These are phyloP conservation scores for Discostella pseudostelligera DNA, from an alignment of 108 stramenopile species.

Conservation along the genomic window DNA sequence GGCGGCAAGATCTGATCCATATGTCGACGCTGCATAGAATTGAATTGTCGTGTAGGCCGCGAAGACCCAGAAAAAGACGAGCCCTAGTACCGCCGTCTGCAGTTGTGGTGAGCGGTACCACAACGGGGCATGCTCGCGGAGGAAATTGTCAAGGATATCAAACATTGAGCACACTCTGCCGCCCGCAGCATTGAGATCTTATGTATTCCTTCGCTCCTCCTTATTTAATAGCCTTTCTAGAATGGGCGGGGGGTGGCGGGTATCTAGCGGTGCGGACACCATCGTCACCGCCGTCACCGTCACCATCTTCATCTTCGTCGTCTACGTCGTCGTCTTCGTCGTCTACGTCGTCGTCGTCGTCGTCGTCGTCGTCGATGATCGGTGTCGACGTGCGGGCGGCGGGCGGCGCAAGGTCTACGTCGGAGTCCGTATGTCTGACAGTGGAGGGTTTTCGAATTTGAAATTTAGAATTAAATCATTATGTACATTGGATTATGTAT, in stretches of 20 bases:
- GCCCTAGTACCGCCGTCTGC: constrained; percentile 41
- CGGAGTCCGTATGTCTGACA: no score
- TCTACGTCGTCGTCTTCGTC: constrained; percentile 3
- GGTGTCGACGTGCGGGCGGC: no score
- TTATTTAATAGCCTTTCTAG: no score
- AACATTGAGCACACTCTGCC: neutral
- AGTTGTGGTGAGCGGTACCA: constrained; percentile 41
- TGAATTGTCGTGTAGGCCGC: constrained; percentile 59
- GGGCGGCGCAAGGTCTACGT: no score
- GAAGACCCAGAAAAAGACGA: constrained; percentile 59
- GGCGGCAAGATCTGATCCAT: constrained; percentile 45
- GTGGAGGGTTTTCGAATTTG: no score
- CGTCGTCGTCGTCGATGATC: no score
- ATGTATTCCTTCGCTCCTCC: neutral
- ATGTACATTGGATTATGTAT: no score
- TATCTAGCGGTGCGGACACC: neutral
- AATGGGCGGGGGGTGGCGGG: no score
- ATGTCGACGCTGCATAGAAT: constrained; percentile 45
- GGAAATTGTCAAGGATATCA: constrained; percentile 10
- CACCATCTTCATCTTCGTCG: no score
- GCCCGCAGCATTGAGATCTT: neutral
- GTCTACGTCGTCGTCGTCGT: neutral
- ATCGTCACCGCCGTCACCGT: neutral
- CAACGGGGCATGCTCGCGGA: constrained; percentile 16
- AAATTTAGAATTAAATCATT: no score